Evolutionary conservation across 1,139 yeast species (phyloP).

Genomic region (Hemisphaericaspora xylofermentans): DNA sequence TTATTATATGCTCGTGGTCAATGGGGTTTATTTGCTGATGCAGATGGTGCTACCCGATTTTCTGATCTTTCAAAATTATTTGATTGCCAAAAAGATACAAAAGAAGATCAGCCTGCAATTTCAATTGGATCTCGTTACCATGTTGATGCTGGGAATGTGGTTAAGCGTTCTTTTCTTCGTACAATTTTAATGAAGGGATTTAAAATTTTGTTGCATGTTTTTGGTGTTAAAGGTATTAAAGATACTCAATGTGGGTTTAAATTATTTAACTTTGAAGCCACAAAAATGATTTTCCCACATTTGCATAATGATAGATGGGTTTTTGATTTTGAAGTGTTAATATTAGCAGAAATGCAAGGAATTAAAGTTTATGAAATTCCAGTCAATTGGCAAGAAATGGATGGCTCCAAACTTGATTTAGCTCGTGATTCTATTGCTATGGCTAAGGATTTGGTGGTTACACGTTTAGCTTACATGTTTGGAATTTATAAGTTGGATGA

Average conservation of each 20-base stretch:
- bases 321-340: conserved; percentile 88
- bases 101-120: conserved; percentile 45
- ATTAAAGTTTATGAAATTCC: conserved; percentile 75
- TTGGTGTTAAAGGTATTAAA: conserved; percentile 82
- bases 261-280: conserved; percentile 73
- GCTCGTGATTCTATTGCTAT: conserved; percentile 87
- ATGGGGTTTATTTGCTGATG: conserved; percentile 86
- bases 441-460: conserved; percentile 95
- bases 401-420: conserved; percentile 88
- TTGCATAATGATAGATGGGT: conserved; percentile 99
- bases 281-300: conserved; percentile 69
- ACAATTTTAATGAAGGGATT: conserved; percentile 92
- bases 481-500: conserved; percentile 66
- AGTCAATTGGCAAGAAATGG: conserved; percentile 96
- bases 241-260: conserved; percentile 99
- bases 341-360: conserved; percentile 70
- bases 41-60: conserved; percentile 93
- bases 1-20: conserved; percentile 72
- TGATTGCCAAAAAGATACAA: conserved; percentile 29
- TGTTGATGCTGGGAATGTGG: conserved; percentile 95
- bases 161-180: conserved; percentile 81
- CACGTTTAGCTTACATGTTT: conserved; percentile 80
- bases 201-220: conserved; percentile 79
- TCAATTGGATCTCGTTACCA: conserved; percentile 96
- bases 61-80: conserved; percentile 62